These are phyloP conservation scores for Diutina mesorugosa DNA, from an alignment of 1,139 yeast species.

Conservation along the genomic window DNA sequence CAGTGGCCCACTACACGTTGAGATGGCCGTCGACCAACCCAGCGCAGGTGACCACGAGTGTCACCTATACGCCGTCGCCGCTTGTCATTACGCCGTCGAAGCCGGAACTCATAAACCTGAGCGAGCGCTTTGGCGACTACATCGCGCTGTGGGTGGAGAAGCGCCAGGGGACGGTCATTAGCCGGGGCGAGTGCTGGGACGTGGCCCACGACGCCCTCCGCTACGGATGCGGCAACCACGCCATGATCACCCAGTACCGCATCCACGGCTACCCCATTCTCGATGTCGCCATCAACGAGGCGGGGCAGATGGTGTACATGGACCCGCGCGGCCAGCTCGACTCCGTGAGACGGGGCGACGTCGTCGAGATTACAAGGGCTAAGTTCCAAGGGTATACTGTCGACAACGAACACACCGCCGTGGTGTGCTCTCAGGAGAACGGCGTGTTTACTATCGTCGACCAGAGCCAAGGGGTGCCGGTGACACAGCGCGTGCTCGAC, in stretches of 20 bases:
- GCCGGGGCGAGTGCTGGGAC: slow-evolving; percentile 74
- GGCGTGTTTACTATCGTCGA: slow-evolving; percentile 35
- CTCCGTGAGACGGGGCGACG: slow-evolving; percentile 29
- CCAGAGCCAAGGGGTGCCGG: slow-evolving; percentile 46
- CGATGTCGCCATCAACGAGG: slow-evolving; percentile 15
- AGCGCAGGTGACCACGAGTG: slow-evolving; percentile 12
- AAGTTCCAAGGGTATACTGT: slow-evolving; percentile 17
- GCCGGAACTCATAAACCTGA: slow-evolving; percentile 25
- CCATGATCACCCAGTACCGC: slow-evolving; percentile 41
- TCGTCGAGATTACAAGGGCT: slow-evolving; percentile 28
- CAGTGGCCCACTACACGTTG: slow-evolving; percentile 31
- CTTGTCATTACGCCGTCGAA: slow-evolving; percentile 21
- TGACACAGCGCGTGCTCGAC: slow-evolving; percentile 30
- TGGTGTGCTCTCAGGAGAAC: slow-evolving; percentile 29
- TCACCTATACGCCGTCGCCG: slow-evolving; percentile 39
- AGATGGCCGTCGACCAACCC: slow-evolving; percentile 27
- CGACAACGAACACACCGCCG: slow-evolving; percentile 42
- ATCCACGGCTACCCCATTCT: slow-evolving; percentile 49
- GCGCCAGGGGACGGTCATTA: slow-evolving; percentile 41
- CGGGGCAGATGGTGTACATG: not conserved
- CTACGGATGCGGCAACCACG: slow-evolving; percentile 49
- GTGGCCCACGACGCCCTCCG: slow-evolving; percentile 52
- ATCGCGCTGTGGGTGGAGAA: slow-evolving; percentile 57
- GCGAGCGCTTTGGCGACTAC: slow-evolving; percentile 34
- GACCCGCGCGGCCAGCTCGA: slow-evolving; percentile 13